Percentiles rank a stretch among this genome's conserved stretches.
Evolutionary conservation across 2,329 filamentous ascomycete genomes (phyloP).

Genomic region (Daldinia sp.): DNA sequence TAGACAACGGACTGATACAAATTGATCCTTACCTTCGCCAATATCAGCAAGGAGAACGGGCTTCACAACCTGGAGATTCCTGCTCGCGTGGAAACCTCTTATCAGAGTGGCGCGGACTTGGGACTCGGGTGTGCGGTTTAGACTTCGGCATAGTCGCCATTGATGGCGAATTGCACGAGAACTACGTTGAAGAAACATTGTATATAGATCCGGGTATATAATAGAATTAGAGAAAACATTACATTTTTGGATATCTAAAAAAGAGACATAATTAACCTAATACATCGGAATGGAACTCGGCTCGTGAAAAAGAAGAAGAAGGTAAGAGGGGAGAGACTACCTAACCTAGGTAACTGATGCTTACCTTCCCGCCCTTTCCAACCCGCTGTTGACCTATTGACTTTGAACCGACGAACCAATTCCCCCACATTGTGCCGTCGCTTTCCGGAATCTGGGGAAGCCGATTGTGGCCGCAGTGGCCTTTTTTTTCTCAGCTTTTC

Average conservation of each 20-base stretch:
- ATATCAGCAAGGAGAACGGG: slow-evolving; percentile 86
- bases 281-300: slow-evolving; percentile 15
- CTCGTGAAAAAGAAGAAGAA: slow-evolving; percentile 6
- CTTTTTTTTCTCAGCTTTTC: not conserved
- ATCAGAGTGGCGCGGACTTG: slow-evolving; percentile 46
- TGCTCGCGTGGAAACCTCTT: slow-evolving; percentile 61
- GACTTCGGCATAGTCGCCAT: slow-evolving; percentile 56
- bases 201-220: slow-evolving; percentile 28
- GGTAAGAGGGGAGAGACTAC: slow-evolving; percentile 8
- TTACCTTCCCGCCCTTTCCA: slow-evolving; percentile 17
- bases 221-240: not conserved
- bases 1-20: not conserved
- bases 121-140: slow-evolving; percentile 48
- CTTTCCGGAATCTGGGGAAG: slow-evolving; percentile 44
- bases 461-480: slow-evolving; percentile 38
- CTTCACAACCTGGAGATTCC: slow-evolving; percentile 67
- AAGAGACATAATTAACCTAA: slow-evolving; percentile 8
- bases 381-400: too few species aligned
- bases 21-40: slow-evolving; percentile 72
- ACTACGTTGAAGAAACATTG: slow-evolving; percentile 65
- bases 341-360: slow-evolving; percentile 13
- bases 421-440: slow-evolving; percentile 42
- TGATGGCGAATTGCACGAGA: slow-evolving; percentile 60
- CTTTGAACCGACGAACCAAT: slow-evolving; percentile 13
- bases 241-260: slow-evolving; percentile 9